A percentile compares a stretch with the other conserved stretches of the same genome.
These are phyloP conservation scores for Priceomyces melissophilus DNA, from an alignment of 805 yeast species.

Conservation along the genomic window DNA sequence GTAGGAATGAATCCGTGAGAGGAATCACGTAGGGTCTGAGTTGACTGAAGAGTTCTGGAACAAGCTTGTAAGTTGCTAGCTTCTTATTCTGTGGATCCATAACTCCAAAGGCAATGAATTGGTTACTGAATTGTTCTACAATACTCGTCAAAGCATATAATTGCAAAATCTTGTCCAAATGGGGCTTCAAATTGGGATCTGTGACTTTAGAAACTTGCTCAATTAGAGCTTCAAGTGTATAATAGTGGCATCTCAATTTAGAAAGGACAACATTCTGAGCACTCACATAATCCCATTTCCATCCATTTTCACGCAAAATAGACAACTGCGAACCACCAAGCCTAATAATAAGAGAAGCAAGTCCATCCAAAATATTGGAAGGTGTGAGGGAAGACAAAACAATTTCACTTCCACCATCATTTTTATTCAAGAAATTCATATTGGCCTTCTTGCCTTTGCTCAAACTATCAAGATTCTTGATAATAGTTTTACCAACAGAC, in stretches of 20 bases:
- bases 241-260: conserved; percentile 50
- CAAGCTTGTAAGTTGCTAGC: conserved; percentile 1
- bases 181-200: conserved; percentile 30
- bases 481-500: conserved; percentile 76
- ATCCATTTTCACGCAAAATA: conserved; percentile 28
- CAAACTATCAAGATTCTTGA: conserved; percentile 44
- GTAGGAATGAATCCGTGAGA: conserved; percentile 78
- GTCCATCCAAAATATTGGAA: conserved; percentile 12
- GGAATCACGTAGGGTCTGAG: conserved; percentile 67
- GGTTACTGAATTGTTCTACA: conserved; percentile 6
- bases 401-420: conserved; percentile 23
- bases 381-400: conserved; percentile 25
- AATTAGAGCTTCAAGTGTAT: conserved; percentile 39
- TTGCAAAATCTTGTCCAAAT: conserved; percentile 53
- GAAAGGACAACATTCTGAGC: conserved; percentile 45
- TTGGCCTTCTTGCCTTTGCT: conserved; percentile 42
- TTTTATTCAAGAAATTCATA: conserved; percentile 28
- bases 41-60: conserved; percentile 24
- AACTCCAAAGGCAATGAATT: conserved; percentile 2
- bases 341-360: conserved; percentile 39
- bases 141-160: conserved; percentile 52
- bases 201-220: conserved; percentile 34
- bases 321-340: conserved; percentile 29
- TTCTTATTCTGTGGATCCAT: background rate
- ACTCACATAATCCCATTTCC: conserved; percentile 46